Evolutionary conservation across 495 filamentous ascomycete species (phyloP), one percentile per base, ranked within the genome.

Genomic region (Neurospora sp.): DNA sequence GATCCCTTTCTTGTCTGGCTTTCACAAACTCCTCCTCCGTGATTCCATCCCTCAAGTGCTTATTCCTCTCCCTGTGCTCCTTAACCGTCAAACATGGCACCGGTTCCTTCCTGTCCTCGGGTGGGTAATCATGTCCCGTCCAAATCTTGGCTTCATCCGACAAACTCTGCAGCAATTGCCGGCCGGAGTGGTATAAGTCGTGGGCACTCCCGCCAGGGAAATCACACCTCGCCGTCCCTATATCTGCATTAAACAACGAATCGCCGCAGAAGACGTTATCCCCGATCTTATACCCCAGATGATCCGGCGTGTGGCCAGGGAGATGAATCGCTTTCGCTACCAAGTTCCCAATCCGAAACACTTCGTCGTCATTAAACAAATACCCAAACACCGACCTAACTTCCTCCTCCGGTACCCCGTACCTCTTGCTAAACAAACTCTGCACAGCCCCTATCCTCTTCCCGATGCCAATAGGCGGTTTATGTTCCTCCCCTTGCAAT

Each of bases 251-350:
- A 80, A 90, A 89, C 37, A 91, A 78, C 8, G 86, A 88, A 78
- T 90, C 89, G 12, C 89, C 89, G 59, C 83, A 84, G 77, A 90
- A 90, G 7, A 89, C 79, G 72, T 90, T 89, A 10, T 16, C 1
- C 5, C 27, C 14, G 6, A 90, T 84, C 37, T 76, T 74, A 72
- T 90, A 91, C 0, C 89, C 89, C 9, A 90, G 39, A 74, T 91
- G 89, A 75, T 90, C 89, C 0, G 88, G 88, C 0, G 89, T 91
- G 74, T 91, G 89, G 0, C 88, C 88, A 0, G 89, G 88, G 0
- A 91, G 79, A 78, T 90, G 87, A 0, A 89, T 74, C 1, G 83
- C 87, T 12, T 74, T 82, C 2, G 78, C 87, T 4, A 72, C 74
- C 3, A 91, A 12, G 0, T 73, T 71, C 0, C 88, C 88, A 53